These are phyloP conservation scores for Clavispora asparagi DNA, from an alignment of 805 yeast species.

Conservation along the genomic window DNA sequence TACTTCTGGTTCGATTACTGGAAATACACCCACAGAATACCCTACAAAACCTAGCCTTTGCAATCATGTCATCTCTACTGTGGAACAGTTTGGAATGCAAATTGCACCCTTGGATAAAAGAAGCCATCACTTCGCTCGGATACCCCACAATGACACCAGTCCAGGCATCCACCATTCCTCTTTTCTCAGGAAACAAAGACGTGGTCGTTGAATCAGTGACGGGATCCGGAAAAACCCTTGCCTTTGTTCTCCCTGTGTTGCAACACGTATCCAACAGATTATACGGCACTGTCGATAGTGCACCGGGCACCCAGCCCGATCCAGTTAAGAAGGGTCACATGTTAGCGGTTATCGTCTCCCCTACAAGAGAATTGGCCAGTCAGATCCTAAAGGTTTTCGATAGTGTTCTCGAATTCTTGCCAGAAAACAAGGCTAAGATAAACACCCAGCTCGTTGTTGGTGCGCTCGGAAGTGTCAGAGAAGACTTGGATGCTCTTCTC, in stretches of 20 bases:
- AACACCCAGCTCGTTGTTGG: slow-evolving; percentile 63
- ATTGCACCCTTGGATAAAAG: slow-evolving; percentile 64
- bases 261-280: slow-evolving; percentile 50
- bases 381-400: slow-evolving; percentile 69
- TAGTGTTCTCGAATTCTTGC: slow-evolving; percentile 51
- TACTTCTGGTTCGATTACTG: neutral
- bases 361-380: slow-evolving; percentile 64
- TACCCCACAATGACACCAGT: slow-evolving; percentile 90
- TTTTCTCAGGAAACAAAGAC: slow-evolving; percentile 79
- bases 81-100: slow-evolving; percentile 56
- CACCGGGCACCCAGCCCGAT: slow-evolving; percentile 17
- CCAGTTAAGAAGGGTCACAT: slow-evolving; percentile 58
- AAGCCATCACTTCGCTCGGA: slow-evolving; percentile 71
- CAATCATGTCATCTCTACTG: slow-evolving; percentile 34
- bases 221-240: slow-evolving; percentile 97
- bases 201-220: slow-evolving; percentile 97
- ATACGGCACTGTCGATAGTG: slow-evolving; percentile 16
- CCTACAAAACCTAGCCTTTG: slow-evolving; percentile 14
- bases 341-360: slow-evolving; percentile 68
- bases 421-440: slow-evolving; percentile 40
- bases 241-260: slow-evolving; percentile 77
- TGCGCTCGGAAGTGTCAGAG: slow-evolving; percentile 56
- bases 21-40: neutral
- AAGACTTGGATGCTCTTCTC: slow-evolving; percentile 61
- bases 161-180: slow-evolving; percentile 90